Base-by-base conservation (phyloP, 2,329 filamentous ascomycete genomes). In the Teratosphaeria zuluensis region DNA sequence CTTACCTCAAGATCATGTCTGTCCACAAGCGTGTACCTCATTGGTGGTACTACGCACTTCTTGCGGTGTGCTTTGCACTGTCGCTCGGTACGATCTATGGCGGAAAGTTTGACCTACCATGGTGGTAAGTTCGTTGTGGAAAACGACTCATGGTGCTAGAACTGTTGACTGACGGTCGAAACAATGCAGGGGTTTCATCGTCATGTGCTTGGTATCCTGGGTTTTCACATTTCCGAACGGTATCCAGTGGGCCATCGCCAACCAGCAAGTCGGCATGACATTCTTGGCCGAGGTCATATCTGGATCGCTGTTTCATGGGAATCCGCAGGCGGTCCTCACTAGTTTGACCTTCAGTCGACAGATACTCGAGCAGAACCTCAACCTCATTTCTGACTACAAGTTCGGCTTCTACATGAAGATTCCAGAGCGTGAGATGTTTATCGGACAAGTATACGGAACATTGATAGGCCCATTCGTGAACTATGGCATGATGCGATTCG, bases 391-490 rank as follows among this genome's bases (percentile, higher is more conserved):
- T 1, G 71, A 73, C 57, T 72, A 70, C 61, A 74, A 74, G 53
- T 73, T 74, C 33, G 72, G 71, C 4, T 73, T 72, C 61, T 73
- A 73, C 64, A 73, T 74, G 70, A 73, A 73, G 59, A 71, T 74
- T 24, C 72, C 72, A 7, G 70, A 73, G 59, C 65, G 58, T 38
- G 69, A 72, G 59, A 73, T 74, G 70, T 73, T 74, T 53, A 65
- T 65, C 55, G 70, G 62, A 3, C 72, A 73, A 54, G 59, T 73
- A 0, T 72, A 69, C 52, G 71, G 71, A n/a, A 73, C 72, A 56
- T 69, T 30, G 14, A 19, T 63, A 4, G 58, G 56, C 9, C 60
- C 62, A 21, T 59, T 63, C 54, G 54, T 63, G 31, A 63, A 63
- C 24, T 54, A 56, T 24, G 58, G 42, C 31, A 33, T 61, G 8